Percentiles rank a stretch among this genome's conserved stretches.
Conservation (phyloP, 2,329 filamentous ascomycete species). For the Pseudogymnoascus sp. region DNA sequence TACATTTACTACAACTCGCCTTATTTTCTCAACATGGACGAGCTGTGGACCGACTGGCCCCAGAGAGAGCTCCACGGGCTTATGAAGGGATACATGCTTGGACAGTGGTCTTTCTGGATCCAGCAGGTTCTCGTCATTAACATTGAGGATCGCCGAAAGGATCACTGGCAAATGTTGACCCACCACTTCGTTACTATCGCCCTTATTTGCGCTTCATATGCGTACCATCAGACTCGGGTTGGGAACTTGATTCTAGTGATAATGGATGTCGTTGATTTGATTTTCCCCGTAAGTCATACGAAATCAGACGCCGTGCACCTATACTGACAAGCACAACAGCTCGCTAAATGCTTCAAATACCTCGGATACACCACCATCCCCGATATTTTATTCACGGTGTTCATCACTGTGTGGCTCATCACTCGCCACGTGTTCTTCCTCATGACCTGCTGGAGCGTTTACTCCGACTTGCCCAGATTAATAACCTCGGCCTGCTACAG, state of each 20-base stretch:
- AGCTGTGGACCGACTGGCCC: conserved; percentile 82
- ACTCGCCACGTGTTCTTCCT: conserved; percentile 76
- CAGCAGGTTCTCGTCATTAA: conserved; percentile 92
- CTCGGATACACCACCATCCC: conserved; percentile 66
- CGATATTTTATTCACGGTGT: conserved; percentile 76
- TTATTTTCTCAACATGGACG: conserved; percentile 68
- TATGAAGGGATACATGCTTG: conserved; percentile 83
- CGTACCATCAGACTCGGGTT: conserved; percentile 78
- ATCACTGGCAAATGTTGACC: conserved; percentile 90
- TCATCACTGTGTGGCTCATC: conserved; percentile 77
- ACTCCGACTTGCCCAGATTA: conserved; percentile 51
- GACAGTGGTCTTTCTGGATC: conserved; percentile 86
- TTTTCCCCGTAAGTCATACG: conserved; percentile 66
- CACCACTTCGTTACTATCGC: conserved; percentile 86
- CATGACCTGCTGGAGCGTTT: conserved; percentile 75
- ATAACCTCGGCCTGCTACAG: conserved; percentile 67
- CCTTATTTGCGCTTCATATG: conserved; percentile 75
- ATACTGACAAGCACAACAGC: conserved; percentile 37
- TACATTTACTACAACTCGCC: conserved; percentile 72
- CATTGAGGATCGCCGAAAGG: conserved; percentile 89
- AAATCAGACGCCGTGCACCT: not conserved
- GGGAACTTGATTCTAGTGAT: conserved; percentile 82
- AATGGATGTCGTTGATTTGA: conserved; percentile 88
- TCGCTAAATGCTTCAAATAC: conserved; percentile 92
- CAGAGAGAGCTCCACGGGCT: conserved; percentile 63